A percentile compares a stretch with the other conserved stretches of the same genome.
Evolutionary conservation across 192 early-diverging fungal species (phyloP).

Genomic region (Paraglomus occultum): DNA sequence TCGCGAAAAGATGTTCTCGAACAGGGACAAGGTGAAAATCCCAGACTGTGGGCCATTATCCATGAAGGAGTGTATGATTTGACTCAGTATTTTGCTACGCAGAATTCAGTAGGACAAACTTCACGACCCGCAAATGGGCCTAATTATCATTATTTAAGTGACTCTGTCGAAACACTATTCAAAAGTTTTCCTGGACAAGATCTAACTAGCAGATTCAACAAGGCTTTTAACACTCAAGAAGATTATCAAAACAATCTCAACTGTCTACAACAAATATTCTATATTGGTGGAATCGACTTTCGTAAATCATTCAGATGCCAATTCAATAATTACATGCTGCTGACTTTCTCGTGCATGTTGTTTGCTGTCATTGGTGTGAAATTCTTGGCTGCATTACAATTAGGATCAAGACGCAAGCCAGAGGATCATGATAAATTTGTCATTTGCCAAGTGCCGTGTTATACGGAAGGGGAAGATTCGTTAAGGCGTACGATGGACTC

Average conservation of each 20-base stretch:
- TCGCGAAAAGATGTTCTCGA: slow-evolving; percentile 46
- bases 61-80: slow-evolving; percentile 66
- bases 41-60: slow-evolving; percentile 55
- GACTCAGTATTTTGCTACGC: slow-evolving; percentile 49
- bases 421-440: slow-evolving; percentile 96
- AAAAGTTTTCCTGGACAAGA: slow-evolving; percentile 57
- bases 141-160: slow-evolving; percentile 58
- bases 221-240: slow-evolving; percentile 34
- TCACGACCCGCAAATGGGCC: slow-evolving; percentile 37
- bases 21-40: slow-evolving; percentile 40
- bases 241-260: slow-evolving; percentile 44
- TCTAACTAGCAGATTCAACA: slow-evolving; percentile 53
- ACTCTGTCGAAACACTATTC: slow-evolving; percentile 58
- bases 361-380: slow-evolving; percentile 78
- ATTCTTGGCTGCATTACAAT: slow-evolving; percentile 77
- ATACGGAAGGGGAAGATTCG: slow-evolving; percentile 88
- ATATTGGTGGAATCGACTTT: slow-evolving; percentile 77
- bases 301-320: slow-evolving; percentile 73
- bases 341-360: slow-evolving; percentile 73
- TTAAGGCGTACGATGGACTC: slow-evolving; percentile 84
- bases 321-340: slow-evolving; percentile 83
- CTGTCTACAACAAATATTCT: slow-evolving; percentile 85
- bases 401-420: slow-evolving; percentile 65
- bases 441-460: slow-evolving; percentile 93
- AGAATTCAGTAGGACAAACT: background rate